Conservation (phyloP, 176 grass and related monocot species). For the Pharus latifolius region DNA sequence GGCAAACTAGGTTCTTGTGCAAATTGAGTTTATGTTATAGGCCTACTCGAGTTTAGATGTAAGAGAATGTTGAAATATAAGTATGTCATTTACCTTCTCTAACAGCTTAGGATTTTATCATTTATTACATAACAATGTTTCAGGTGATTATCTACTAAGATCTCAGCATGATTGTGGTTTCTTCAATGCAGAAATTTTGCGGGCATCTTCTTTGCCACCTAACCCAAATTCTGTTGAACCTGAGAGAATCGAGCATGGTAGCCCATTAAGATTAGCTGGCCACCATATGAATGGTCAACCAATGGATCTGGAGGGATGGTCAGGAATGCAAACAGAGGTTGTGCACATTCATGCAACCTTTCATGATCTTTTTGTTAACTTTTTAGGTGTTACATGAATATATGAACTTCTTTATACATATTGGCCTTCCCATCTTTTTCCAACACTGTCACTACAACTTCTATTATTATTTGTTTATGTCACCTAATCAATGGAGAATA, state of each 20-base stretch:
- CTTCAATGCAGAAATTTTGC: slow-evolving; percentile 78
- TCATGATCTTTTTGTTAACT: not conserved
- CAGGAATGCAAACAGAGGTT: slow-evolving; percentile 79
- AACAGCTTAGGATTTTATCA: no score
- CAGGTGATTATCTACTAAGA: not conserved
- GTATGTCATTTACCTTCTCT: no score
- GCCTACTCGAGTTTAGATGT: no score
- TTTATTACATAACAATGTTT: not conserved
- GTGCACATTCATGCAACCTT: slow-evolving; percentile 10
- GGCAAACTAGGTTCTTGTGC: no score
- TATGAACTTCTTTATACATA: not conserved
- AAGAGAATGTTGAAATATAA: no score
- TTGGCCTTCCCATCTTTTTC: no score
- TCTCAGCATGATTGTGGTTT: slow-evolving; percentile 8
- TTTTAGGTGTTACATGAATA: not conserved
- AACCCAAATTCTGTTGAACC: slow-evolving; percentile 71
- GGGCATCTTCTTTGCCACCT: slow-evolving; percentile 65
- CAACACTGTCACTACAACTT: not conserved
- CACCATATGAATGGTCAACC: slow-evolving; percentile 57
- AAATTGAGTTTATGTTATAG: no score
- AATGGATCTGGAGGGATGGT: slow-evolving; percentile 78
- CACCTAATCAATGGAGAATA: not conserved
- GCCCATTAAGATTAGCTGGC: slow-evolving; percentile 55
- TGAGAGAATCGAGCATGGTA: slow-evolving; percentile 68
- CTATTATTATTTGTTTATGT: not conserved